Conservation (phyloP, 1,284 basidiomycete genomes). For the Cutaneotrichosporon sp. region DNA sequence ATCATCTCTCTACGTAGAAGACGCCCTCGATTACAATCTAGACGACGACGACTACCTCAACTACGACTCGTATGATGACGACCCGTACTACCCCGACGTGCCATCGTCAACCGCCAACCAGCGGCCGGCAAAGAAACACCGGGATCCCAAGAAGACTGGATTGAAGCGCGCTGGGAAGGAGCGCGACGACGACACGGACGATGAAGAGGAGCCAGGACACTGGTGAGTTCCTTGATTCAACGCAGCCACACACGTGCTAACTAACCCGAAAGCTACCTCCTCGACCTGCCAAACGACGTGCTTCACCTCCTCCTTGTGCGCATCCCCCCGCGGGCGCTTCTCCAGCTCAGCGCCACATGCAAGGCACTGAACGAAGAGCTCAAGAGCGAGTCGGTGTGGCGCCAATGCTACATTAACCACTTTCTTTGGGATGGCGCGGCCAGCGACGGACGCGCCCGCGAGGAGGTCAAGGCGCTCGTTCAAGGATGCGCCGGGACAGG, state of each 20-base stretch:
- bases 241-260: slow-evolving; percentile 10
- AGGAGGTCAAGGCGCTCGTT: slow-evolving; percentile 27
- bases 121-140: slow-evolving; percentile 14
- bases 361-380: slow-evolving; percentile 26
- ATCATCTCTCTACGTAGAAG: slow-evolving; percentile 1
- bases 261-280: slow-evolving; percentile 31
- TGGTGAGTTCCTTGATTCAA: slow-evolving; percentile 19
- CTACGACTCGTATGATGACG: slow-evolving; percentile 3
- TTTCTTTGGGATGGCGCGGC: slow-evolving; percentile 33
- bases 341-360: slow-evolving; percentile 32
- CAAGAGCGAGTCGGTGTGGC: slow-evolving; percentile 39
- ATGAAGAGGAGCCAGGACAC: slow-evolving; percentile 11
- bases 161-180: slow-evolving; percentile 19
- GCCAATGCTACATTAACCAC: slow-evolving; percentile 40
- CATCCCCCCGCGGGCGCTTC: slow-evolving; percentile 36
- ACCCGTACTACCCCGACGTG: slow-evolving; percentile 4
- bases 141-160: slow-evolving; percentile 8
- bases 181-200: slow-evolving; percentile 5
- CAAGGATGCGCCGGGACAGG: slow-evolving; percentile 17
- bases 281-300: slow-evolving; percentile 38
- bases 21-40: neutral
- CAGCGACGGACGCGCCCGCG: slow-evolving; percentile 9
- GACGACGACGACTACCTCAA: slow-evolving; percentile 3
- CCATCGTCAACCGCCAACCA: slow-evolving; percentile 16
- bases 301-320: slow-evolving; percentile 34